Percentiles rank a stretch among this genome's conserved stretches.
These are phyloP conservation scores for Monosporozyma siamensis DNA, from an alignment of 805 yeast genomes.

Conservation along the genomic window DNA sequence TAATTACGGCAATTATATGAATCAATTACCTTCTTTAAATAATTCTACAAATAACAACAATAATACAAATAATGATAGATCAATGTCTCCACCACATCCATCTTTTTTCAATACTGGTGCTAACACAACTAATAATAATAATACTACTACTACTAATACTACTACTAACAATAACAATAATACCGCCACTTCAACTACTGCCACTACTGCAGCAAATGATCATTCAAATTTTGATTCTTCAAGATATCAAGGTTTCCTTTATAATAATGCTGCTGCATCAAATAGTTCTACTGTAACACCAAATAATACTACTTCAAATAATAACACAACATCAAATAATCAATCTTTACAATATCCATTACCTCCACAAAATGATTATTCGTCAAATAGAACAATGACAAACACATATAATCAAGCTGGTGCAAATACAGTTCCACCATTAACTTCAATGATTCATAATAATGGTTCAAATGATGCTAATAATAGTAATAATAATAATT, in stretches of 20 bases:
- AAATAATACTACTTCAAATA: not conserved
- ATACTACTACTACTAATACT: not conserved
- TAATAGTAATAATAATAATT: not conserved
- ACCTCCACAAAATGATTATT: not conserved
- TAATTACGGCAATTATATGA: not conserved
- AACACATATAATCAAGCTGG: not conserved
- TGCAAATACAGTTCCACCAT: not conserved
- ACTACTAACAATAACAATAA: no score
- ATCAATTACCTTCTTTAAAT: not conserved
- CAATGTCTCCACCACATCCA: not conserved
- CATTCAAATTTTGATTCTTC: not conserved
- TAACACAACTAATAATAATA: not conserved
- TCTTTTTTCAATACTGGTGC: not conserved
- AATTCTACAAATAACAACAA: not conserved
- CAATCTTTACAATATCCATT: not conserved
- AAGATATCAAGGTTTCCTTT: not conserved
- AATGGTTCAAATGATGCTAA: not conserved
- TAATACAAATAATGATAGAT: not conserved
- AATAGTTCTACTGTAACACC: not conserved
- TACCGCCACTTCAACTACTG: no score
- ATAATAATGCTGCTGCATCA: not conserved
- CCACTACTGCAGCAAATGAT: no score
- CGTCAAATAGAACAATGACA: not conserved
- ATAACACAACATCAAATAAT: not conserved
- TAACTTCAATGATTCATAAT: not conserved